Evolutionary conservation across 2,329 filamentous ascomycete species (phyloP).

Genomic region (Beauveria sp.): DNA sequence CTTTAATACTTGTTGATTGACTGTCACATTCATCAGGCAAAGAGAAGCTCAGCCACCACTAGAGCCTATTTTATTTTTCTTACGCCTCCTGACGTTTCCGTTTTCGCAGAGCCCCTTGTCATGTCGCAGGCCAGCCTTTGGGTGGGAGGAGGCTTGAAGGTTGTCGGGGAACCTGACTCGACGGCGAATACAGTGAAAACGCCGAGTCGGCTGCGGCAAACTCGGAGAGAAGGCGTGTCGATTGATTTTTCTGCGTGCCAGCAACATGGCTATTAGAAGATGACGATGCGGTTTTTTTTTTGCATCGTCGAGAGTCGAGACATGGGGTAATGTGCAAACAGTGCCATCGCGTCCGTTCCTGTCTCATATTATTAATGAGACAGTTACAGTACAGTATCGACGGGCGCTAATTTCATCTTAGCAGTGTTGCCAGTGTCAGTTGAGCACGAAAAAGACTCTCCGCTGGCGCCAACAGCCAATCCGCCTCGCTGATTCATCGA

Average conservation of each 20-base stretch:
- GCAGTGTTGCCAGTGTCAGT: too few species aligned
- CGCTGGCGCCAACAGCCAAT: too few species aligned
- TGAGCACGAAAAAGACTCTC: too few species aligned
- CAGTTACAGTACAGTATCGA: too few species aligned
- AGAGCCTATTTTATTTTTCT: neutral
- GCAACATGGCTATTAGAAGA: too few species aligned
- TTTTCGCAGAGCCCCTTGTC: neutral
- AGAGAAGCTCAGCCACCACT: neutral
- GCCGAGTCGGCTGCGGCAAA: neutral
- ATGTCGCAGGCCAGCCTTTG: neutral
- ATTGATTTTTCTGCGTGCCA: too few species aligned
- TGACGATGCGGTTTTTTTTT: neutral
- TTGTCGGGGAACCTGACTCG: neutral
- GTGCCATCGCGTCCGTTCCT: too few species aligned
- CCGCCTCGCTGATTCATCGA: too few species aligned
- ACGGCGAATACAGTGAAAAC: neutral
- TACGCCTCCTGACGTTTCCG: neutral
- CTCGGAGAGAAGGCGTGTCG: neutral
- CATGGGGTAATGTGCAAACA: too few species aligned
- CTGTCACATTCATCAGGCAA: neutral
- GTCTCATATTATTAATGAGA: too few species aligned
- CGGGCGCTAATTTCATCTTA: too few species aligned
- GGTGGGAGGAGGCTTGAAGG: neutral
- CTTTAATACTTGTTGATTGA: neutral
- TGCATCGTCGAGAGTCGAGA: neutral